Evolutionary conservation across 202 grass and related monocot species (phyloP), one percentile per base, ranked within the genome.

Genomic region (Panicum virgatum): DNA sequence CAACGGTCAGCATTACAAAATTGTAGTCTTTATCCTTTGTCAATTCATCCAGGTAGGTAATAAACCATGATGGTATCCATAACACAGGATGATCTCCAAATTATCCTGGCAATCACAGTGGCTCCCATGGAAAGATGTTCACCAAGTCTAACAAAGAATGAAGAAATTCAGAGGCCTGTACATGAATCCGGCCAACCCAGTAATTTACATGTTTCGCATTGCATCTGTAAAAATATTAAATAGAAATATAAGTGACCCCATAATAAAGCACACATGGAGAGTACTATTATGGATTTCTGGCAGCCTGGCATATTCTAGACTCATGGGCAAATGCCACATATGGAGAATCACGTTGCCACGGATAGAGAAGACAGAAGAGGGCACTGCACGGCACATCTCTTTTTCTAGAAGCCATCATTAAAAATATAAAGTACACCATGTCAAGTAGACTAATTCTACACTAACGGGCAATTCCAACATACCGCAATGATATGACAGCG

Each of bases 131-230:
- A 57, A 26, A 39, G 66, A 78, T 82, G 90, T 52, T 76, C 85
- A 86, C 71, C 68, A 86, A 82, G 83, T 79, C 80, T 70, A 76
- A 63, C 70, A 89, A 92, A 72, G 39, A 92, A 92, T 83, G 69
- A 92, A 83, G 36, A 62, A 88, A 82, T 66, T 73, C 59, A 27
- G 54, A 85, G 72, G 67, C 79, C 77, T 91, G 87, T 90, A 85
- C 83, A 92, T 70, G 67, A 42, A 76, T 46, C 75, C 44, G 16
- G 64, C 60, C 67, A 58, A 86, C 87, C 78, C 71, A 63, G 46
- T 88, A 89, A 87, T 97, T 83, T 87, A 91, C 92, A 97, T 69
- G 70, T 84, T 83, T 68, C 86, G 72, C 69, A 84, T 48, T 66
- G 84, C 52, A 91, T 83, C 87, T 94, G 85, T 44, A 70, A 86